Evolutionary conservation across 768 basidiomycete species (phyloP).

Genomic region (Gloeophyllum trabeum): DNA sequence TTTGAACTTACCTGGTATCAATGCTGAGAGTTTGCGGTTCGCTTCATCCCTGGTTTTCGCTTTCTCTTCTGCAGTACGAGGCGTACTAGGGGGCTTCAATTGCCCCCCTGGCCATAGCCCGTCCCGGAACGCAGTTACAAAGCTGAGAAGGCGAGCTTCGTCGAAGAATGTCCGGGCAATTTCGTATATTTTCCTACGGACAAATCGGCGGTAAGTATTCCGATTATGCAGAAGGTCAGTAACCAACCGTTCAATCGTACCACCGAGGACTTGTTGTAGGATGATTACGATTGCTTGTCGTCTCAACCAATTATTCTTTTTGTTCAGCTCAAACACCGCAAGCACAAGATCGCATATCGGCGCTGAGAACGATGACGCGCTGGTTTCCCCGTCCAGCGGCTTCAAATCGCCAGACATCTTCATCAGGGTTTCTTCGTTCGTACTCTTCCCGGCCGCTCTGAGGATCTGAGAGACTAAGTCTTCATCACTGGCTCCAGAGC

Average conservation of each 20-base stretch:
- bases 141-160: constrained; percentile 57
- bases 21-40: constrained; percentile 77
- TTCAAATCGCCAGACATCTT: constrained; percentile 71
- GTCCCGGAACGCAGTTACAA: constrained; percentile 59
- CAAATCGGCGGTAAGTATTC: constrained; percentile 1
- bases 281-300: constrained; percentile 95
- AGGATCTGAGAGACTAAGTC: constrained; percentile 76
- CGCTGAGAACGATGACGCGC: constrained; percentile 78
- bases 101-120: constrained; percentile 82
- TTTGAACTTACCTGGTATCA: constrained; percentile 68
- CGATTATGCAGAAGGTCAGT: background rate
- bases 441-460: constrained; percentile 53
- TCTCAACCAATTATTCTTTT: constrained; percentile 93
- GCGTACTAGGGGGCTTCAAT: constrained; percentile 41
- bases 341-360: constrained; percentile 92
- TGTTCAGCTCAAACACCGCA: constrained; percentile 90
- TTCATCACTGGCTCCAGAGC: constrained; percentile 70
- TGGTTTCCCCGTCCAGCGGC: constrained; percentile 80
- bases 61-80: constrained; percentile 79
- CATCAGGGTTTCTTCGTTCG: constrained; percentile 58
- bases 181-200: constrained; percentile 79
- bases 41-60: constrained; percentile 74
- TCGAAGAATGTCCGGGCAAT: constrained; percentile 52
- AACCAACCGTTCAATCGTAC: constrained; percentile 86
- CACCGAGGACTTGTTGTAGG: constrained; percentile 89